A percentile compares a stretch with the other conserved stretches of the same genome.
phyloP scores from a whole-genome alignment of 495 filamentous ascomycete species.

The Daldinia vernicosa region DNA sequence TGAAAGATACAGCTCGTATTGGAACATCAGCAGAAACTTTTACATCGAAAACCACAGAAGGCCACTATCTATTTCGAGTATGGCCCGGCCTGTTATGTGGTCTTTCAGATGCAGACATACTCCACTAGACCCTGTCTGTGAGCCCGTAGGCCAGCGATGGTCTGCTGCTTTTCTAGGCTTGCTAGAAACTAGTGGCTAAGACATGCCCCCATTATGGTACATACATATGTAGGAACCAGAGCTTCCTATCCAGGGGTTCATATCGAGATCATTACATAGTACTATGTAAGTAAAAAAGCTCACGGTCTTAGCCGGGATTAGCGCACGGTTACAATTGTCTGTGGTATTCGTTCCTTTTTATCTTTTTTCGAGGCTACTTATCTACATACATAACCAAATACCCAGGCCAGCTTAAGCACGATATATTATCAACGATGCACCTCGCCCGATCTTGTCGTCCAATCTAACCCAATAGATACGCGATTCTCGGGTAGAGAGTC shows the following conservation, averaged over 20 bases:
- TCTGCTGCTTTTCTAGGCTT: conserved; percentile 3
- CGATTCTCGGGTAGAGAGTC: conserved; percentile 19
- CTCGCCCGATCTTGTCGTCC: conserved; percentile 29
- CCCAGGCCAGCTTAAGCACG: not conserved
- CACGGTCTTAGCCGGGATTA: conserved; percentile 34
- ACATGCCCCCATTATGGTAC: not conserved
- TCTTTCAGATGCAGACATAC: conserved; percentile 29
- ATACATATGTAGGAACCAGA: conserved; percentile 29
- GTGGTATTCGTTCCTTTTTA: conserved; percentile 21
- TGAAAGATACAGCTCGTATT: conserved; percentile 44
- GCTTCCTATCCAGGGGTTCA: conserved; percentile 30
- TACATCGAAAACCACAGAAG: conserved; percentile 21
- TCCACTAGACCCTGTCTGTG: conserved; percentile 17
- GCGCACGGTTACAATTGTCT: conserved; percentile 43
- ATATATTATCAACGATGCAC: conserved; percentile 32
- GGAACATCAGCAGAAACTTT: conserved; percentile 27
- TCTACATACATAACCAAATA: not conserved
- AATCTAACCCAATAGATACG: conserved; percentile 24
- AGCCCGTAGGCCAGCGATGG: conserved; percentile 12
- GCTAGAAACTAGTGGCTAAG: conserved; percentile 6
- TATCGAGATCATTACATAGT: conserved; percentile 39
- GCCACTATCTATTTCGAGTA: conserved; percentile 31
- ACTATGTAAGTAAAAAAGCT: conserved; percentile 20
- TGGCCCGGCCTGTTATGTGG: conserved; percentile 19
- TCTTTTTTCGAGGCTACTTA: conserved; percentile 4